phyloP scores from a whole-genome alignment of 768 basidiomycete species.

The Mycena galericulata region DNA sequence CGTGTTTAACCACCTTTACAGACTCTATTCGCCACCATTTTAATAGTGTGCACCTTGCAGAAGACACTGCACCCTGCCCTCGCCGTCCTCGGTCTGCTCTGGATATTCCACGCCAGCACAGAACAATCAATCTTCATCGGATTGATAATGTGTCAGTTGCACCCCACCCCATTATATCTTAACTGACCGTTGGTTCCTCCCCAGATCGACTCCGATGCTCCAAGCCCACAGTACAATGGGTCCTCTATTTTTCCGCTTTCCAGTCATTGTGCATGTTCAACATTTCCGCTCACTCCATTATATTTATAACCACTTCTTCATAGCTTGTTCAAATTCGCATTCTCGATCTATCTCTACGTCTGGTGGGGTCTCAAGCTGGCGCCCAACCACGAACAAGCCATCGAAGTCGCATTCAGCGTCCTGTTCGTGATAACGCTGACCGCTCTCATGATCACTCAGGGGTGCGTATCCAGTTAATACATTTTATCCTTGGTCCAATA shows the following conservation, averaged over 20 bases:
- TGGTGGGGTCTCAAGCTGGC: conserved; percentile 22
- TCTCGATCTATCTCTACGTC: neutral
- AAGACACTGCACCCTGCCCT: conserved; percentile 4
- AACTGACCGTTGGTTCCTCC: neutral
- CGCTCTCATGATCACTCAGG: conserved; percentile 9
- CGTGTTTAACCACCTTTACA: neutral
- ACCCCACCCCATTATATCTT: neutral
- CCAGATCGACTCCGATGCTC: neutral
- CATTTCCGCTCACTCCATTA: neutral
- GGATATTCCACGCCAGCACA: conserved; percentile 16
- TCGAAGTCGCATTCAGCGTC: conserved; percentile 8
- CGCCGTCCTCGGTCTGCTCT: neutral
- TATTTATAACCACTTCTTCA: neutral
- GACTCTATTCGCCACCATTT: conserved; percentile 12
- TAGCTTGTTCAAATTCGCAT: conserved; percentile 1
- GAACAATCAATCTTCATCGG: conserved; percentile 3
- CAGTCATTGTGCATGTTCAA: neutral
- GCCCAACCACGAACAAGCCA: conserved; percentile 1
- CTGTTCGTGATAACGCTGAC: neutral
- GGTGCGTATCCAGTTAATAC: neutral
- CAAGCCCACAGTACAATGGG: neutral
- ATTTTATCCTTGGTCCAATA: neutral
- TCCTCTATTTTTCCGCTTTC: neutral
- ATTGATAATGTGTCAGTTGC: neutral
- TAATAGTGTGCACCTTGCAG: neutral